Evolutionary conservation across 495 filamentous ascomycete genomes (phyloP), one percentile per base, ranked within the genome.

Genomic region (Xeromyces bisporus): DNA sequence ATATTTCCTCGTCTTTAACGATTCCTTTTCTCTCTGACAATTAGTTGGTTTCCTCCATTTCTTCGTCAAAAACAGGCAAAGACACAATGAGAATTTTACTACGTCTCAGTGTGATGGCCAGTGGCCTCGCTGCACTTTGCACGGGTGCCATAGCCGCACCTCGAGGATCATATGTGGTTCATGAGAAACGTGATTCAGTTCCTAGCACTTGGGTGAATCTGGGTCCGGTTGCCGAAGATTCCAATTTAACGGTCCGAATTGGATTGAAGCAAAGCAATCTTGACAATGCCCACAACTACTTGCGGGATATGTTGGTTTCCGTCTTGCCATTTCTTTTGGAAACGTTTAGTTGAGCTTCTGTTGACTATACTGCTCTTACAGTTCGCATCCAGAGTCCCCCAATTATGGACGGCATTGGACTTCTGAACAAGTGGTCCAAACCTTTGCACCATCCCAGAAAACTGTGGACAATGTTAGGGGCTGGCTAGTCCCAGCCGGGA

Each of bases 331-430:
- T 5, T 21, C 20, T 5, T 21, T 4, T 4, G 9, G 12, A 21
- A 23, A 32, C n/a, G 28, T 15, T n/a, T n/a, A n/a, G n/a, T n/a
- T n/a, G n/a, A n/a, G n/a, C n/a, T n/a, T n/a, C n/a, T 17, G 13
- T 17, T 15, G 17, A 14, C 14, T 5, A 7, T 9, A 8, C 10
- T 17, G 5, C 20, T 5, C 4, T 21, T 21, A 9, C 20, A 40
- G 37, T 17, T 56, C 48, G 10, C 49, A 52, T 29, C 48, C 50
- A 11, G 36, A 39, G 6, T 65, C 62, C 2, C 35, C 47, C 1
- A 66, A 60, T 18, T 67, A 55, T 35, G 64, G 63, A 7, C 55
- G 66, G 34, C 60, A 69, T 32, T 51, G 58, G 47, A 56, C 44
- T 4, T 21, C 53, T 9, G 29, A 56, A 15, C 43, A 64, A 31